A percentile compares a stretch with the other conserved stretches of the same genome.
Evolutionary conservation across 192 early-diverging fungal genomes (phyloP).

Genomic region (Diversispora eburnea): DNA sequence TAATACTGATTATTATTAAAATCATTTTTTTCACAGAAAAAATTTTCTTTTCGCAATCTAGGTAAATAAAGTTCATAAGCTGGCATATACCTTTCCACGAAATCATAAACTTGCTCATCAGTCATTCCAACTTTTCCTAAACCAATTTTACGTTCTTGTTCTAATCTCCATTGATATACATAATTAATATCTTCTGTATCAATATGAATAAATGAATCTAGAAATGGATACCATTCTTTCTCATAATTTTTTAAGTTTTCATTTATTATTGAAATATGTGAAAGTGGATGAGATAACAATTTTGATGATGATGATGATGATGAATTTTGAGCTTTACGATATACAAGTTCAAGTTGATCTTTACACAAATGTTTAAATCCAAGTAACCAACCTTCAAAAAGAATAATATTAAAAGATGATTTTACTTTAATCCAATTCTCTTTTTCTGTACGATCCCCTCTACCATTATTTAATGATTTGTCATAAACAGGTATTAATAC

Average conservation of each 20-base stretch:
- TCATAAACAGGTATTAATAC: slow-evolving; percentile 70
- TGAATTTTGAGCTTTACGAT: slow-evolving; percentile 27
- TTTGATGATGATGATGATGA: slow-evolving; percentile 17
- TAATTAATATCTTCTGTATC: slow-evolving; percentile 53
- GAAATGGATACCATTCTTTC: slow-evolving; percentile 52
- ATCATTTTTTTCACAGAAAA: slow-evolving; percentile 38
- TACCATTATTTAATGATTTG: slow-evolving; percentile 70
- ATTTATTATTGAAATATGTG: slow-evolving; percentile 47
- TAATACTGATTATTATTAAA: background rate
- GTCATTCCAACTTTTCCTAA: slow-evolving; percentile 57
- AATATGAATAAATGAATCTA: slow-evolving; percentile 79
- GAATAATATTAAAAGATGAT: slow-evolving; percentile 68
- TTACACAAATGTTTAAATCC: slow-evolving; percentile 71
- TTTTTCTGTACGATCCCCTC: slow-evolving; percentile 70
- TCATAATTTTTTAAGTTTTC: slow-evolving; percentile 53
- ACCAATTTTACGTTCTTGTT: slow-evolving; percentile 73
- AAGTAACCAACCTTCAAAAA: slow-evolving; percentile 93
- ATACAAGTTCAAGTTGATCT: background rate
- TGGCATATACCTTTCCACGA: slow-evolving; percentile 89
- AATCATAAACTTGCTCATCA: slow-evolving; percentile 72
- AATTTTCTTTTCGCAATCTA: slow-evolving; percentile 40
- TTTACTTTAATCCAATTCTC: slow-evolving; percentile 53
- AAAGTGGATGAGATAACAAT: slow-evolving; percentile 38
- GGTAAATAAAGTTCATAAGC: slow-evolving; percentile 66
- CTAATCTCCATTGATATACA: slow-evolving; percentile 81